Evolutionary conservation across 371 early-diverging fungal species (phyloP), one percentile per base, ranked within the genome.

Genomic region (Saksenaea vasiformis): DNA sequence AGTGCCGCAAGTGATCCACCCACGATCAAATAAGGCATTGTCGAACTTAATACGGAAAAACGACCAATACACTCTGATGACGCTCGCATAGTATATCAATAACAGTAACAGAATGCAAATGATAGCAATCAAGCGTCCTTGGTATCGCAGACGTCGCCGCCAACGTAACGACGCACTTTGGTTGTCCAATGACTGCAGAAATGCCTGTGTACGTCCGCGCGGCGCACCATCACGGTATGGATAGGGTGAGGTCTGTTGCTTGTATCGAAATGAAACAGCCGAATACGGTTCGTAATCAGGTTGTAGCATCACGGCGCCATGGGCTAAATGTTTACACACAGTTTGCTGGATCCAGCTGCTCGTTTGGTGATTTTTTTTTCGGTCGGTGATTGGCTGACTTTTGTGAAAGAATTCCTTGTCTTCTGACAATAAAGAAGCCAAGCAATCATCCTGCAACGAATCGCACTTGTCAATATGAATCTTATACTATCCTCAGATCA

Each of bases 1-100:
- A 13, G 74, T 58, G 11, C 79, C 78, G 56, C 87, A 87, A 19
- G 76, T 67, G 9, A 80, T 74, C 61, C 77, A 70, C 15, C 83
- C 82, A 55, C 76, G 68, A 56, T 87, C 85, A 66, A 83, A 83
- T 38, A 83, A 64, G 51, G 69, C 68, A 64, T 85, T 85, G 56
- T 82, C 75, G 60, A 80, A 26, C 70, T 85, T 85, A 70, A 81
- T 84, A n/a, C 74, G 70, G 2, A 74, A 39, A 39, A 86, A 67
- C 1, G 77, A 65, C 43, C 65, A 66, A 65, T 70, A 79, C 5
- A 76, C 64, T 2, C 70, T 54, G 15, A 78, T 73, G 7, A 70
- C 62, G 56, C 76, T 76, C 37, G 67, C 65, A 47, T 80, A 67
- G n/a, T 69, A 77, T 24, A 70, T 66, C 1, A 82, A 19, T 24